Percentiles rank a stretch among this genome's conserved stretches.
Conservation (phyloP, 2,329 filamentous ascomycete genomes). For the Nothophaeocryptopus gaeumannii region DNA sequence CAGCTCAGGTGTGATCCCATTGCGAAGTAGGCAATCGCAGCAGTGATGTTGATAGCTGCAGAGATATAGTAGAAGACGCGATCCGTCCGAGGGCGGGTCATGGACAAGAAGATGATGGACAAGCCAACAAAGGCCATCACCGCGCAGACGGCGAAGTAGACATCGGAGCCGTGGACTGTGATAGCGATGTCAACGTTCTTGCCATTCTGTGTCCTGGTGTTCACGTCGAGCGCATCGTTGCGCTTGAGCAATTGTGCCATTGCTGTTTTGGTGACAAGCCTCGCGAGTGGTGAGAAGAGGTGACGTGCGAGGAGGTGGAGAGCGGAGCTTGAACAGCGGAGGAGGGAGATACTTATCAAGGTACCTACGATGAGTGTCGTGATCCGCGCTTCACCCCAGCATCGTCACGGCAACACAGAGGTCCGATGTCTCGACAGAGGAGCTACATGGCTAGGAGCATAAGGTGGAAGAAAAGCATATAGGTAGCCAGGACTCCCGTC, state of each 20-base stretch:
- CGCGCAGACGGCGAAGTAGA: conserved; percentile 61
- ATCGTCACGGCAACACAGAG: no score
- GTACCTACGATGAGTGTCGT: no score
- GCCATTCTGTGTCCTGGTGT: conserved; percentile 47
- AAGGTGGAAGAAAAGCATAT: no score
- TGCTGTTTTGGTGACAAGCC: no score
- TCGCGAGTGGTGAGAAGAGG: no score
- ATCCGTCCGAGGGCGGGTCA: conserved; percentile 44
- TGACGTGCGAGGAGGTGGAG: no score
- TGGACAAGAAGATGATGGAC: conserved; percentile 28
- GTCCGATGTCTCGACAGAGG: no score
- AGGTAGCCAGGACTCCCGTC: no score
- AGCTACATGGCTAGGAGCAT: no score
- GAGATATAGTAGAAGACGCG: conserved; percentile 61
- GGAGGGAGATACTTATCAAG: no score
- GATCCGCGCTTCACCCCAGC: no score
- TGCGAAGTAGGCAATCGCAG: conserved; percentile 59
- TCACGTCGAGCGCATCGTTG: conserved; percentile 10
- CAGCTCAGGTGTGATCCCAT: conserved; percentile 63
- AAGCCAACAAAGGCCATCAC: conserved; percentile 57
- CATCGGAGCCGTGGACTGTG: conserved; percentile 59
- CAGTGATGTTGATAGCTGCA: conserved; percentile 54
- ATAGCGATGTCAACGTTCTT: conserved; percentile 56
- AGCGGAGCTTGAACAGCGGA: no score
- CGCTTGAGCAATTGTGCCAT: conserved; percentile 17